A percentile compares a stretch with the other conserved stretches of the same genome.
phyloP scores from a whole-genome alignment of 31 red algal species.

The Asparagopsis taxiformis region DNA sequence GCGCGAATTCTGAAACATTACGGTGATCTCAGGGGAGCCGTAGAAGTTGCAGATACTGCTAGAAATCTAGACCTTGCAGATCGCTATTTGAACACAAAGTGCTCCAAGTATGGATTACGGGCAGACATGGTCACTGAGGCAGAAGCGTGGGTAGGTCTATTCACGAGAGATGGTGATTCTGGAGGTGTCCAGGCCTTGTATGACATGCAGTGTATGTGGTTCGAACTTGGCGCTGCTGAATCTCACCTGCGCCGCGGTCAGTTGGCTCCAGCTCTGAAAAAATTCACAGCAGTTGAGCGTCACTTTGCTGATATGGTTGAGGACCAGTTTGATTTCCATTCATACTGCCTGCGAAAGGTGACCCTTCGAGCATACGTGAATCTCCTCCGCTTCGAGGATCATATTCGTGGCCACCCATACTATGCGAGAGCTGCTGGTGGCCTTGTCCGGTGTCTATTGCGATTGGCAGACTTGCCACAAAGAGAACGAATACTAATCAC shows the following conservation, averaged over 20 bases:
- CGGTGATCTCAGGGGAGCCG: conserved; percentile 69
- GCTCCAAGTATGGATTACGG: conserved; percentile 70
- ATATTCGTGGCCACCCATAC: conserved; percentile 68
- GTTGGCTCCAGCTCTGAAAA: conserved; percentile 77
- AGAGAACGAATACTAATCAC: conserved; percentile 37
- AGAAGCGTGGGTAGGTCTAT: conserved; percentile 71
- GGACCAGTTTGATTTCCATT: conserved; percentile 98
- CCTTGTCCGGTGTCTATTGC: conserved; percentile 47
- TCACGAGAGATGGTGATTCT: conserved; percentile 88
- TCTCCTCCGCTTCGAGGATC: conserved; percentile 84
- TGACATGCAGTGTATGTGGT: conserved; percentile 98
- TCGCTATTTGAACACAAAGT: conserved; percentile 89
- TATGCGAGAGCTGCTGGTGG: conserved; percentile 67
- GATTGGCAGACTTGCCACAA: conserved; percentile 55
- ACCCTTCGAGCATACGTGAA: conserved; percentile 82
- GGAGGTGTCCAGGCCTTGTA: conserved; percentile 83
- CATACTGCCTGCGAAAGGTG: conserved; percentile 89
- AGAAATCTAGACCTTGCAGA: conserved; percentile 88
- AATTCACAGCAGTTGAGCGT: conserved; percentile 81
- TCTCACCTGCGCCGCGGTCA: conserved; percentile 57
- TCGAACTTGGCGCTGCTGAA: conserved; percentile 82
- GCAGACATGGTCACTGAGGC: conserved; percentile 72
- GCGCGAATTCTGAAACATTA: conserved; percentile 81
- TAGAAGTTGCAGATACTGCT: conserved; percentile 65
- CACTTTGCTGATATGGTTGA: conserved; percentile 98